Base-by-base conservation (phyloP, 306 rosid genomes). In the Mimosa bimucronata region DNA sequence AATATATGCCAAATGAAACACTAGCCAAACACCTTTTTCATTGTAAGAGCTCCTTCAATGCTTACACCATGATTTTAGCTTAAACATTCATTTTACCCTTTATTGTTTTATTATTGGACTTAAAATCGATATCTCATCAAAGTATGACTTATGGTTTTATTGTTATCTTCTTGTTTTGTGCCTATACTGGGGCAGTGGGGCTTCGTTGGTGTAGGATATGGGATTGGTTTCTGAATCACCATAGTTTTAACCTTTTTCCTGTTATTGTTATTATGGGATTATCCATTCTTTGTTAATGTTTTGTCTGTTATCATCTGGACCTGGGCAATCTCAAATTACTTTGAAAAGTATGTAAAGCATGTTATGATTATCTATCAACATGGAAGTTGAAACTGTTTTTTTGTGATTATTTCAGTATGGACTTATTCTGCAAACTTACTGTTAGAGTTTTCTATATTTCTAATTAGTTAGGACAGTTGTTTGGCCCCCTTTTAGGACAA, bases 21-120 rank as follows among this genome's bases (percentile, higher is more conserved):
- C 96, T 90, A 62, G 96, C 94, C 60, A 89, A 88, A 8, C 97
- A 90, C 76, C 94, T 92, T 66, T 92, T 90, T 73, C 96, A 92
- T 77, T 92, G 91, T 90, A 89, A 86, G 91, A 31, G 53, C 44
- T 79, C 42, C 15, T 73, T 67, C 76, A 41, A 34, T 45, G 68
- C 45, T 46, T 45, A 30, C 37, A 2, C 12, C 23, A 14, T 52
- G 73, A 21, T 73, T 40, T 53, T 42, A 30, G 57, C 34, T 15
- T 10, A 55, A 48, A 25, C 44, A 44, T 7, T 19, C 8, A 2
- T 45, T 84, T 58, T 53, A 40, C 12, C 67, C 30, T 57, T 60
- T 66, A 29, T 41, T 62, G 48, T 73, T 70, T 13, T 76, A 28
- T 71, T 57, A 19, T 66, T 71, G 62, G 78, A 57, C 66, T 77